Evolutionary conservation across 1,139 yeast species (phyloP).

Genomic region (Suhomyces taliae): DNA sequence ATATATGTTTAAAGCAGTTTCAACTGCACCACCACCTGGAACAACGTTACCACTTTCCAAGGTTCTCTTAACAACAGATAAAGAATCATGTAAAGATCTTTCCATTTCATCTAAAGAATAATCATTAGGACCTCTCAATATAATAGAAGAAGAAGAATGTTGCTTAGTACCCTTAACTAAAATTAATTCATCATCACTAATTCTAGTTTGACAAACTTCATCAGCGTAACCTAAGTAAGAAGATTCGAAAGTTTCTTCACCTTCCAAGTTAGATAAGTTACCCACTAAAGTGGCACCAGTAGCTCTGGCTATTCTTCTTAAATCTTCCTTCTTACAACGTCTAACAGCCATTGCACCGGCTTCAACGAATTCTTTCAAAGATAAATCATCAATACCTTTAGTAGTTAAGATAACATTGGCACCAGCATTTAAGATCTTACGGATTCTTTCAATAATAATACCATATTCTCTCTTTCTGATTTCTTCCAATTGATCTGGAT

Average conservation of each 20-base stretch:
- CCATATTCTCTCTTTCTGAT: slow-evolving; percentile 94
- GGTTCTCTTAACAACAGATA: slow-evolving; percentile 93
- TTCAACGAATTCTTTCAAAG: slow-evolving; percentile 93
- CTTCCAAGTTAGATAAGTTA: slow-evolving; percentile 90
- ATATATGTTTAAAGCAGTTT: slow-evolving; percentile 90
- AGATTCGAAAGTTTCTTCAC: slow-evolving; percentile 94
- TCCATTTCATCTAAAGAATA: slow-evolving; percentile 98
- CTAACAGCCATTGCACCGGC: slow-evolving; percentile 97
- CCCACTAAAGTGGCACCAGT: slow-evolving; percentile 93
- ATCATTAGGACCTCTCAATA: slow-evolving; percentile 95
- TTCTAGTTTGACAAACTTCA: slow-evolving; percentile 86
- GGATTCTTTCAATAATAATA: slow-evolving; percentile 83
- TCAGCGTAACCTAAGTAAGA: slow-evolving; percentile 88
- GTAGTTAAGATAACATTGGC: slow-evolving; percentile 97
- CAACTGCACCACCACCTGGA: slow-evolving; percentile 99
- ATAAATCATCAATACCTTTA: slow-evolving; percentile 96
- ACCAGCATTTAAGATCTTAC: slow-evolving; percentile 85
- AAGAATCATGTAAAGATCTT: slow-evolving; percentile 90
- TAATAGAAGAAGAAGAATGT: slow-evolving; percentile 88
- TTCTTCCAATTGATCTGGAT: slow-evolving; percentile 95
- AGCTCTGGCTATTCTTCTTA: slow-evolving; percentile 95
- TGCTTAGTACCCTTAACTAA: slow-evolving; percentile 91
- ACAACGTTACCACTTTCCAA: slow-evolving; percentile 93
- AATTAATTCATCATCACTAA: slow-evolving; percentile 97
- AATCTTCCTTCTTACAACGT: slow-evolving; percentile 95